Evolutionary conservation across 2,329 filamentous ascomycete species (phyloP), one percentile per base, ranked within the genome.

Genomic region (Alternaria hordeiaustralica): DNA sequence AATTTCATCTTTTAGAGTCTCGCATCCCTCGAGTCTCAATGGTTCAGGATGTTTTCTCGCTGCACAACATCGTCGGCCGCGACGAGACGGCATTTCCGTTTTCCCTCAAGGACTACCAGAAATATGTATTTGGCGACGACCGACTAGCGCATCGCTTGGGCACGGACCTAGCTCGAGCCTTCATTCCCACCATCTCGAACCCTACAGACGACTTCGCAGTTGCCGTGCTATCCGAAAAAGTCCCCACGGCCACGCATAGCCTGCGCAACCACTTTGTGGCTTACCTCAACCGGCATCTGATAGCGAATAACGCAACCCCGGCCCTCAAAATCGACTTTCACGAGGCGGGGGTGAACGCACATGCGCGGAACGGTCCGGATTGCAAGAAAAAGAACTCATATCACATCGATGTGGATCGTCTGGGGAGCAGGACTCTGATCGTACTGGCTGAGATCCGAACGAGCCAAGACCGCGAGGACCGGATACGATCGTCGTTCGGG

Each of bases 121-220:
- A 65, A 44, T 74, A 71, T 54, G 59, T 72, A n/a, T 74, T 74
- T 59, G 71, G 71, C 43, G 69, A 72, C 63, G 69, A 68, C 62
- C 66, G 61, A 60, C 63, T 71, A 70, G 70, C 71, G 65, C 61
- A 69, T 57, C 66, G 61, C 28, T 65, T 72, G 55, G 71, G 71
- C 65, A 74, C 69, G 58, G 69, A 71, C 60, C 69, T 71, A 63
- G 70, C 70, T 69, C 69, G 68, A 63, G 69, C 70, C 45, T 72
- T 71, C 61, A 67, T 74, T 59, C 57, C 63, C 56, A 55, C 53
- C 43, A 65, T 68, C 61, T 68, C 69, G 50, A 65, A 53, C 53
- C 55, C 65, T 43, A 57, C 58, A 55, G 58, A 62, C 58, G 61
- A 66, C 56, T 44, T 72, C 28, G 69, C 67, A 13, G 65, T 74